Evolutionary conservation across 2,329 filamentous ascomycete genomes (phyloP).

Genomic region (Hortaea werneckii): DNA sequence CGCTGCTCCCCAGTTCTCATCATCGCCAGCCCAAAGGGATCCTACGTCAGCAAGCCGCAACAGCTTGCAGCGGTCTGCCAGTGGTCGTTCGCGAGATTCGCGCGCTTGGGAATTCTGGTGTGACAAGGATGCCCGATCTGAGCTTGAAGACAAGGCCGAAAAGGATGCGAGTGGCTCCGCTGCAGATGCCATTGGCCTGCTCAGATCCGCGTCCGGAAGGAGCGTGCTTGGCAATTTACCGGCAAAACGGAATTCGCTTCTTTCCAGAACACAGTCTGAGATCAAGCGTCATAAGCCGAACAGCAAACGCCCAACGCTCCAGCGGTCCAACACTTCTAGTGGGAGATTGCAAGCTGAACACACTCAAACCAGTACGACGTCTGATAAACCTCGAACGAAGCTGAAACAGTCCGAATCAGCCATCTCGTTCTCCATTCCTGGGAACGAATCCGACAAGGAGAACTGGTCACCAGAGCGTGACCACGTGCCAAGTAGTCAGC

Average conservation of each 20-base stretch:
- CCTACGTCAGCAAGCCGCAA: not conserved
- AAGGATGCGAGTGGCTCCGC: constrained; percentile 72
- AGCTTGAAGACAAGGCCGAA: constrained; percentile 70
- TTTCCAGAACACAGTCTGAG: constrained; percentile 10
- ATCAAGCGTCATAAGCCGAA: constrained; percentile 38
- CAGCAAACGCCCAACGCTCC: constrained; percentile 24
- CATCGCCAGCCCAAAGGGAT: not conserved
- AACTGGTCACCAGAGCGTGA: constrained; percentile 60
- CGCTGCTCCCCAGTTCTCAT: not conserved
- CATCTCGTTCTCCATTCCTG: constrained; percentile 36
- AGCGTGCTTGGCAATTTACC: constrained; percentile 43
- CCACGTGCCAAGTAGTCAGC: not conserved
- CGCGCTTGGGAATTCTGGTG: constrained; percentile 88
- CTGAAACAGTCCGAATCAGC: constrained; percentile 22
- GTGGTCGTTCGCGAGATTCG: constrained; percentile 67
- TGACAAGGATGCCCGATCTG: constrained; percentile 67
- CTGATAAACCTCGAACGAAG: constrained; percentile 9
- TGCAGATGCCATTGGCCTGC: constrained; percentile 67
- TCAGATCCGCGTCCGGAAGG: constrained; percentile 59
- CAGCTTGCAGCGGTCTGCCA: constrained; percentile 43
- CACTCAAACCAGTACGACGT: not conserved
- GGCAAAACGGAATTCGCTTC: constrained; percentile 53
- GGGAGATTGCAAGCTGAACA: constrained; percentile 19
- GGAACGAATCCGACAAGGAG: constrained; percentile 85
- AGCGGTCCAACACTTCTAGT: constrained; percentile 22